Percentiles rank a stretch among this genome's conserved stretches.
phyloP scores from a whole-genome alignment of 2,329 filamentous ascomycete species.

The Fusarium buharicum region DNA sequence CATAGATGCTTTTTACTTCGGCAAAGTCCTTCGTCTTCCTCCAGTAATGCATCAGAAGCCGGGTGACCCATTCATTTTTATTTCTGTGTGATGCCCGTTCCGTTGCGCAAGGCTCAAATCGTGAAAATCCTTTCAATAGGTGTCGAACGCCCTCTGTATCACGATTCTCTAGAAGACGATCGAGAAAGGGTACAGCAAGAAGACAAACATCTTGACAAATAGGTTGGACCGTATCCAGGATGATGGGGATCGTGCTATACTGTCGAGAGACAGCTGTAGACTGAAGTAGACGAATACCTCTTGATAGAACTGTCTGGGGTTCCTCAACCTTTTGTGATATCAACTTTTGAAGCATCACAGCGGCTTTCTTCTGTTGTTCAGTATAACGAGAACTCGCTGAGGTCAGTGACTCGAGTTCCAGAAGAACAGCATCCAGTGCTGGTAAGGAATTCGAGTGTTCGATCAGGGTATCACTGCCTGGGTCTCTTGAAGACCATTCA shows the following conservation, averaged over 20 bases:
- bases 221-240: slow-evolving; percentile 39
- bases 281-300: slow-evolving; percentile 43
- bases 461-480: background rate
- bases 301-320: slow-evolving; percentile 21
- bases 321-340: slow-evolving; percentile 24
- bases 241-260: slow-evolving; percentile 29
- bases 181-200: slow-evolving; percentile 39
- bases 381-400: background rate
- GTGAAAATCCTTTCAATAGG: slow-evolving; percentile 29
- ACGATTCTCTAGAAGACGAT: slow-evolving; percentile 23
- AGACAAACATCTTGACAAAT: slow-evolving; percentile 40
- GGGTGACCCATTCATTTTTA: slow-evolving; percentile 36
- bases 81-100: slow-evolving; percentile 8
- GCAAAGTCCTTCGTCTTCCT: slow-evolving; percentile 40
- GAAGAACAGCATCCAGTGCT: slow-evolving; percentile 25
- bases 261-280: slow-evolving; percentile 27
- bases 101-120: slow-evolving; percentile 2
- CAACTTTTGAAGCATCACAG: slow-evolving; percentile 33
- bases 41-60: slow-evolving; percentile 44
- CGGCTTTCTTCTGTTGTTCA: slow-evolving; percentile 26
- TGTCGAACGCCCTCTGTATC: slow-evolving; percentile 31
- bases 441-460: background rate
- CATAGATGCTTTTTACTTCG: slow-evolving; percentile 44
- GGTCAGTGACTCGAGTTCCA: slow-evolving; percentile 19
- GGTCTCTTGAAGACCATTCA: background rate